Base-by-base conservation (phyloP, 768 basidiomycete genomes). In the Phaeotremella skinneri region DNA sequence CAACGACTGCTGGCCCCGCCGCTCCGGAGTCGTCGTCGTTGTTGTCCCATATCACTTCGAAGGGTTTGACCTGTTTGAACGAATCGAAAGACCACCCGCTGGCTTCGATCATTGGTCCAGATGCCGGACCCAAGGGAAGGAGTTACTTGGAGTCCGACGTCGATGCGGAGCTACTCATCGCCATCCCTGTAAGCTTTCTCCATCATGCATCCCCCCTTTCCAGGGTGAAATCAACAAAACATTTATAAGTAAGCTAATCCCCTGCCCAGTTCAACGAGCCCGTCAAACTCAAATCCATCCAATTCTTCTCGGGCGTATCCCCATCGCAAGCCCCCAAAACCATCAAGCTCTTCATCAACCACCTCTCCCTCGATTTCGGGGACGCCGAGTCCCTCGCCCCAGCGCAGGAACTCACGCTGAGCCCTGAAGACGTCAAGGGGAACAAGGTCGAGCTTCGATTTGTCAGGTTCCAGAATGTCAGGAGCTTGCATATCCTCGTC, bases 381-480 rank as follows among this genome's bases (percentile, higher is more conserved):
- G 72, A 74, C 50, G 69, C 71, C 0, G 72, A 73, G 51, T 59
- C 51, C 2, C 52, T 70, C 14, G 57, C 52, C 16, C 70, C 76
- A 1, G 67, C 70, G 0, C 77, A 78, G 58, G 76, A 77, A 58
- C 50, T 78, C 31, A 70, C 66, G 23, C 48, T 78, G 52, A 68
- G 50, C 4, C 56, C 57, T n/a, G 64, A 68, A 48, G 69, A 75
- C 37, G 58, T 76, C 34, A 71, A 69, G 26, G 73, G 73, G 3
- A 67, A 74, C 32, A 66, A 64, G 56, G 59, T 78, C 25, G 76
- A 75, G 11, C 56, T 78, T 55, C 52, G 77, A 42, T 74, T 76
- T 48, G 77, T 78, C 31, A 66, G 70, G 52, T 78, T 78, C 71
- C 77, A 78, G 60, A 75, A 63, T 37, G 77, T 78, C 26, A 63